A percentile compares a stretch with the other conserved stretches of the same genome.
Evolutionary conservation across 192 early-diverging fungal genomes (phyloP).

Genomic region (Coemansia sp.): DNA sequence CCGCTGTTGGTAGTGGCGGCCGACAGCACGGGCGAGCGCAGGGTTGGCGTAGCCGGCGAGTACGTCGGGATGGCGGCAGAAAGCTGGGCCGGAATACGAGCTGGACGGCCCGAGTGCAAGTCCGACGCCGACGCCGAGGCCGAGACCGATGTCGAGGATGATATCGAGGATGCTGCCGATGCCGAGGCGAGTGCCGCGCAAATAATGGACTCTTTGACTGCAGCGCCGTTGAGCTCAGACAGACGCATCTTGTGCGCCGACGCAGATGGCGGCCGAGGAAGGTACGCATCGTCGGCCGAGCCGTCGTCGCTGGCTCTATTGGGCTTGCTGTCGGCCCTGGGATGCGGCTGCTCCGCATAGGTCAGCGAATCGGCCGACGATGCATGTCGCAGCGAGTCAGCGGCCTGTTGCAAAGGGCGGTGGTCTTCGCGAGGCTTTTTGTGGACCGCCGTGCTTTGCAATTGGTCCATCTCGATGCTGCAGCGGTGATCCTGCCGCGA

Average conservation of each 20-base stretch:
- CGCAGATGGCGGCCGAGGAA: neutral
- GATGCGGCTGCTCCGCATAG: slow-evolving; percentile 20
- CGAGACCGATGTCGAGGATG: neutral
- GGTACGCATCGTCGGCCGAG: too few species aligned
- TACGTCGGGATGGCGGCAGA: neutral
- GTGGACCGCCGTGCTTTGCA: too few species aligned
- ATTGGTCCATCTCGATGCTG: too few species aligned
- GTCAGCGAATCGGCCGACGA: slow-evolving; percentile 32
- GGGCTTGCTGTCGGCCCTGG: too few species aligned
- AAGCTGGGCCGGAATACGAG: neutral
- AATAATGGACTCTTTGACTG: slow-evolving; percentile 10
- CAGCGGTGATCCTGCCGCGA: too few species aligned
- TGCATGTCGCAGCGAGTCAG: too few species aligned
- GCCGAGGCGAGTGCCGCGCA: slow-evolving; percentile 7
- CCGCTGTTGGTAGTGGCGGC: neutral
- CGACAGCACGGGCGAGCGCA: slow-evolving; percentile 7
- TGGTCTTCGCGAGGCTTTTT: too few species aligned
- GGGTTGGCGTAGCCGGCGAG: neutral
- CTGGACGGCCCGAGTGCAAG: too few species aligned
- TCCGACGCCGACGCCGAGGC: neutral
- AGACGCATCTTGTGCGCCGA: slow-evolving; percentile 8
- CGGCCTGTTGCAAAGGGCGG: too few species aligned
- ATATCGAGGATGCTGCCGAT: neutral
- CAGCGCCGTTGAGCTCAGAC: slow-evolving; percentile 16
- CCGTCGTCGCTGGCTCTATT: too few species aligned